Base-by-base conservation (phyloP, 805 yeast genomes). In the Wickerhamomyces bisporus region DNA sequence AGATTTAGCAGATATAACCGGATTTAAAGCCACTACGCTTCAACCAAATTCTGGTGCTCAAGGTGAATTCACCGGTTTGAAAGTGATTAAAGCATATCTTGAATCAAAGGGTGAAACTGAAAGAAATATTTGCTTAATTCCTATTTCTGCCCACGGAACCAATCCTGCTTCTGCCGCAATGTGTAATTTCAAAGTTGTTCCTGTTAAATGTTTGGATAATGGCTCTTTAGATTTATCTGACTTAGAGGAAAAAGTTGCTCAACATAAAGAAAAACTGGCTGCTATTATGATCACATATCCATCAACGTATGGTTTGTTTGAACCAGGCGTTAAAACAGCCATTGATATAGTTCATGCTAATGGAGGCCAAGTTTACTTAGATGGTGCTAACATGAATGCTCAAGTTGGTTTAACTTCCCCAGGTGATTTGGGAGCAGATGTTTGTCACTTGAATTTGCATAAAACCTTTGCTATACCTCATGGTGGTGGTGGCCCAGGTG, bases 401-500 rank as follows among this genome's bases (percentile, higher is more conserved):
- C 98, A 93, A 66, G 95, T 93, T 34, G 98, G 98, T 12, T 71
- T 93, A 43, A 91, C 98, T 0, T 85, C 95, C 6, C 98, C 98
- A 9, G 98, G 98, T 41, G 97, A 88, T 57, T 68, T 93, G 50
- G 98, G 97, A 37, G 98, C 98, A 11, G 98, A 93, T 65, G 98
- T 93, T 30, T 93, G 98, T 62, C 98, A 93, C 57, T 74, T 93
- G 68, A 93, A 93, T 62, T 71, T 93, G 58, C 98, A 93, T 71
- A 93, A 93, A 68, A 93, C 98, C 1, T 93, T 93, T 70, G 88
- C 97, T 32, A 87, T 93, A 56, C 94, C 96, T 39, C 98, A 93
- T 57, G 98, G 98, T 57, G 98, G 98, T 58, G 98, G 98, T 60
- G 98, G 98, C 30, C 98, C 98, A 30, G 98, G 98, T 58, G 95